phyloP scores from a whole-genome alignment of 352 stramenopile genomes.

The Pythium vanterpoolii region DNA sequence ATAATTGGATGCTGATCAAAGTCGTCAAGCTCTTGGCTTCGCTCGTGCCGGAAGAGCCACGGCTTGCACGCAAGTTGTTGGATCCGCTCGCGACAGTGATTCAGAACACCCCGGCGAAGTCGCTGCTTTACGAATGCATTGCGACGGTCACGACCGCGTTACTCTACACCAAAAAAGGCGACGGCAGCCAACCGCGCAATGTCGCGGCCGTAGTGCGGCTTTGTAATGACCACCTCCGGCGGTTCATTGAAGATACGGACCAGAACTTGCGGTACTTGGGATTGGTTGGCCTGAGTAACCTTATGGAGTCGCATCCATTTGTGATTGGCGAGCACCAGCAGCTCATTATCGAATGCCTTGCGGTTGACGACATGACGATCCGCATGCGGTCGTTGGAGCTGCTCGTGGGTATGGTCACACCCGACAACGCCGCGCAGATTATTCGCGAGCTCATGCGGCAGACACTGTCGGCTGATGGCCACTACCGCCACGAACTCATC shows the following conservation, averaged over 20 bases:
- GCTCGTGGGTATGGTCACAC: slow-evolving; percentile 93
- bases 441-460: slow-evolving; percentile 96
- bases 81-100: slow-evolving; percentile 97
- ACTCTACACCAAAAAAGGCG: slow-evolving; percentile 94
- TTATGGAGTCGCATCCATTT: slow-evolving; percentile 95
- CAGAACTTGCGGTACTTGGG: slow-evolving; percentile 99
- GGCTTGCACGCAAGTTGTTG: slow-evolving; percentile 96
- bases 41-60: slow-evolving; percentile 96
- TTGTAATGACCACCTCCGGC: slow-evolving; percentile 93
- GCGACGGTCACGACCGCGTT: slow-evolving; percentile 96
- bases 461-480: slow-evolving; percentile 90
- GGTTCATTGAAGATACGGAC: slow-evolving; percentile 97
- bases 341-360: slow-evolving; percentile 96
- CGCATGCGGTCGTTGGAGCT: slow-evolving; percentile 96
- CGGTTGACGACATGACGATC: slow-evolving; percentile 99
- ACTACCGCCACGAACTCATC: slow-evolving; percentile 96
- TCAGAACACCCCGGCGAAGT: slow-evolving; percentile 97
- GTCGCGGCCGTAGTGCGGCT: slow-evolving; percentile 93
- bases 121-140: slow-evolving; percentile 97
- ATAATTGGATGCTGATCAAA: slow-evolving; percentile 99
- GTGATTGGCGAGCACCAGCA: slow-evolving; percentile 94
- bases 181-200: slow-evolving; percentile 93
- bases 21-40: slow-evolving; percentile 98
- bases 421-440: slow-evolving; percentile 95
- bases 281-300: slow-evolving; percentile 95